Conservation (phyloP, 495 filamentous ascomycete genomes). For the Hypomontagnella monticulosa region DNA sequence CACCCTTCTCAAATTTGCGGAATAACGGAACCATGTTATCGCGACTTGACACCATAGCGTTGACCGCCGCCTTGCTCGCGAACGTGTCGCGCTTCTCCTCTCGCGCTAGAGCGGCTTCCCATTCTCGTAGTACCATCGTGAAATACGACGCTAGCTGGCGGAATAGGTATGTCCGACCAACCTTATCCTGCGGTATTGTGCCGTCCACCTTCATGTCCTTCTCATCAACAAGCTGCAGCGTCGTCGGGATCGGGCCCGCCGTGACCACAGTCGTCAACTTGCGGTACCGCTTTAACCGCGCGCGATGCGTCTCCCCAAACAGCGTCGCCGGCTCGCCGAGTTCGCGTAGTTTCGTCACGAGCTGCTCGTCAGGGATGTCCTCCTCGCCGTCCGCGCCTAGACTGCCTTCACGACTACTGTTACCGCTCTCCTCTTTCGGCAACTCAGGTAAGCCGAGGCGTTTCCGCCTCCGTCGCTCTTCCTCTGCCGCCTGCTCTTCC, state of each 20-base stretch:
- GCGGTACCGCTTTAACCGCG: constrained; percentile 74
- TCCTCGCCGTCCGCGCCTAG: constrained; percentile 52
- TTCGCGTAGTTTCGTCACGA: constrained; percentile 71
- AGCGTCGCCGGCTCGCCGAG: constrained; percentile 76
- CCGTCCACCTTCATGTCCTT: constrained; percentile 83
- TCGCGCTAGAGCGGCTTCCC: constrained; percentile 78
- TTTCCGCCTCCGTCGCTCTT: constrained; percentile 59
- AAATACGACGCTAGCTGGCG: constrained; percentile 93
- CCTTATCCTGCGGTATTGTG: constrained; percentile 66
- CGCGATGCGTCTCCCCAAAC: constrained; percentile 84
- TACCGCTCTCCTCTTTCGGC: constrained; percentile 46
- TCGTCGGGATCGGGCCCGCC: constrained; percentile 71
- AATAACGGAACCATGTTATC: constrained; percentile 93
- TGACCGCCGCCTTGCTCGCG: constrained; percentile 77
- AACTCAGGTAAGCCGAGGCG: constrained; percentile 76
- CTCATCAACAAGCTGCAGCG: constrained; percentile 77
- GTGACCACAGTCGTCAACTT: constrained; percentile 61
- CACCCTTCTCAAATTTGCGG: constrained; percentile 81
- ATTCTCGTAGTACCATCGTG: constrained; percentile 88
- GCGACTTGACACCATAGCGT: constrained; percentile 80
- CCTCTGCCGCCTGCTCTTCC: constrained; percentile 75
- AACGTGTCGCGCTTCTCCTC: constrained; percentile 72
- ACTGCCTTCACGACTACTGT: constrained; percentile 15
- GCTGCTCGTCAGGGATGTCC: constrained; percentile 77
- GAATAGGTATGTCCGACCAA: constrained; percentile 72